Conservation (phyloP, 805 yeast genomes). For the Pichia deserticola region DNA sequence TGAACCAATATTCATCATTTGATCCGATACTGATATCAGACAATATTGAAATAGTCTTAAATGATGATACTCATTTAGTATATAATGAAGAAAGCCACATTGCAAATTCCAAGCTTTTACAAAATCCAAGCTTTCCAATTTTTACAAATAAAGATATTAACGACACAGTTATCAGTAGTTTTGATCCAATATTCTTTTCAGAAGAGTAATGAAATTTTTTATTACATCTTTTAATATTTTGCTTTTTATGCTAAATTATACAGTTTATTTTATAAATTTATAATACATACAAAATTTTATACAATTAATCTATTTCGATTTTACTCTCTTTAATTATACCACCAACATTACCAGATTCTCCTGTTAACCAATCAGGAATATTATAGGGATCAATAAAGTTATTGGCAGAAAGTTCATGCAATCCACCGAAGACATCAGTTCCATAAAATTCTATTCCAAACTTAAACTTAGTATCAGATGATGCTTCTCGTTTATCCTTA, state of each 20-base stretch:
- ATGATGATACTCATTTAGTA: too few relatives aligned
- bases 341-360: constrained; percentile 53
- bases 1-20: not conserved
- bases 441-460: constrained; percentile 44
- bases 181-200: constrained; percentile 5
- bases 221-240: not conserved
- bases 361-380: constrained; percentile 73
- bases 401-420: constrained; percentile 55
- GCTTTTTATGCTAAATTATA: not conserved
- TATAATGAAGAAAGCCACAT: not conserved
- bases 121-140: not conserved
- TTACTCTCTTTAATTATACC: constrained; percentile 40
- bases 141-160: not conserved
- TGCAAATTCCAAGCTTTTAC: not conserved
- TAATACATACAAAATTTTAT: too few relatives aligned
- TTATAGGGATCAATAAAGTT: constrained; percentile 43
- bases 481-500: constrained; percentile 9
- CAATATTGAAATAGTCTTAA: too few relatives aligned
- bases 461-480: constrained; percentile 2
- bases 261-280: not conserved
- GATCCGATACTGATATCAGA: not conserved
- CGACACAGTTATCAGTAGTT: not conserved
- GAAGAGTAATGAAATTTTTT: not conserved
- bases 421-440: constrained; percentile 68
- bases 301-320: constrained; percentile 10